Evolutionary conservation across 192 early-diverging fungal species (phyloP).

Genomic region (Lunasporangiospora selenospora): DNA sequence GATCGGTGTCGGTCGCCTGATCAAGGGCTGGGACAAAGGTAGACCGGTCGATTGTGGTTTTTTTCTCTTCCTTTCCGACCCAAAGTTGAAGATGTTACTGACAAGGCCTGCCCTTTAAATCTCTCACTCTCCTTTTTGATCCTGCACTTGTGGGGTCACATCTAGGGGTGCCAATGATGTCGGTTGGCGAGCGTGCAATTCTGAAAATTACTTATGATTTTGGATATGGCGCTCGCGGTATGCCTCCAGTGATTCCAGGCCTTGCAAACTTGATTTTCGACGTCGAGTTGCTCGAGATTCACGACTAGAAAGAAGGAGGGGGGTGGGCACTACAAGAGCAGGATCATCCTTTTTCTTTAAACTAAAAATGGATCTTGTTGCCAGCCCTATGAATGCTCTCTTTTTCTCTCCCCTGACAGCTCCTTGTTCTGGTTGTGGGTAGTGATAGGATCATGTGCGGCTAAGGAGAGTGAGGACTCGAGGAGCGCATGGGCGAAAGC

Average conservation of each 20-base stretch:
- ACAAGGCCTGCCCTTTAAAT: too few relatives aligned
- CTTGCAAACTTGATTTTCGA: constrained; percentile 86
- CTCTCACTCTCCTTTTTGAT: too few relatives aligned
- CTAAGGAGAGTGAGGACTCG: too few relatives aligned
- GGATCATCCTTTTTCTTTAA: too few relatives aligned
- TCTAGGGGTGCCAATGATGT: constrained; percentile 95
- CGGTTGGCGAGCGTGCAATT: constrained; percentile 86
- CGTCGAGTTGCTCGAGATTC: constrained; percentile 75
- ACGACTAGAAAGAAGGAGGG: neutral
- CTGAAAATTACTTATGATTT: constrained; percentile 85
- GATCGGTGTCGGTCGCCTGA: constrained; percentile 95
- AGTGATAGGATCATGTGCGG: neutral
- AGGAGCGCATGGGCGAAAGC: too few relatives aligned
- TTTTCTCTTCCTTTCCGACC: neutral
- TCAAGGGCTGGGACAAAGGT: constrained; percentile 72
- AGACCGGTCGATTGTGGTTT: neutral
- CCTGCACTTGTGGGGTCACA: too few relatives aligned
- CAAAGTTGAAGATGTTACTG: neutral
- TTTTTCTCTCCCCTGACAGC: neutral
- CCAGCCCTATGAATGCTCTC: neutral
- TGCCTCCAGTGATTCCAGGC: constrained; percentile 81
- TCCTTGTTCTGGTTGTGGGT: neutral
- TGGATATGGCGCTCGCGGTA: constrained; percentile 82
- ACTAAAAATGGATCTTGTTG: constrained; percentile 6
- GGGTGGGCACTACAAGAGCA: too few relatives aligned